Conservation (phyloP, 306 rosid genomes). For the Fragaria iinumae region DNA sequence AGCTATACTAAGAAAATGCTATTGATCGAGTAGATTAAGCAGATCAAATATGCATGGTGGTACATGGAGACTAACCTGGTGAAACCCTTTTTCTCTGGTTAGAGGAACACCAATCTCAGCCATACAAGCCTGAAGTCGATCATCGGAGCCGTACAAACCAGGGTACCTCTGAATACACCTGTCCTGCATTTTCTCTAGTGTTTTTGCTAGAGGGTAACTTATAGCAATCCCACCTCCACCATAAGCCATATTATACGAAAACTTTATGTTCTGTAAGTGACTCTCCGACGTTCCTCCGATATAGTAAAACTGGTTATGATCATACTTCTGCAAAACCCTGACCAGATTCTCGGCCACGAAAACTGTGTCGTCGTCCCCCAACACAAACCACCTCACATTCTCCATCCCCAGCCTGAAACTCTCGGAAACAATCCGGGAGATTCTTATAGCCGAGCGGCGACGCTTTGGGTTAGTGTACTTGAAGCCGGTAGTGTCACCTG, state of each 20-base stretch:
- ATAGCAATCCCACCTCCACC: slow-evolving; percentile 82
- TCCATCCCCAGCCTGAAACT: slow-evolving; percentile 43
- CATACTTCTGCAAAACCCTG: slow-evolving; percentile 55
- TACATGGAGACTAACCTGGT: slow-evolving; percentile 46
- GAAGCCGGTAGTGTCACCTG: slow-evolving; percentile 48
- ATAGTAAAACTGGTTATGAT: slow-evolving; percentile 59
- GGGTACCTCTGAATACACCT: slow-evolving; percentile 61
- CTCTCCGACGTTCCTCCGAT: slow-evolving; percentile 70
- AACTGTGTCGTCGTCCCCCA: slow-evolving; percentile 78
- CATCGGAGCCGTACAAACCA: slow-evolving; percentile 65
- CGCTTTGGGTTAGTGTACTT: slow-evolving; percentile 49
- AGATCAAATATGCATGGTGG: background rate
- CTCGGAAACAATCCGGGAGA: slow-evolving; percentile 67
- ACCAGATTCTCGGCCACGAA: slow-evolving; percentile 61
- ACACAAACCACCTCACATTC: slow-evolving; percentile 68
- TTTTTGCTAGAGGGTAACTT: slow-evolving; percentile 56
- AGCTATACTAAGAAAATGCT: background rate
- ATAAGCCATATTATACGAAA: slow-evolving; percentile 68
- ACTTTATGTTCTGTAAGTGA: slow-evolving; percentile 66
- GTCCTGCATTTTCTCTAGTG: slow-evolving; percentile 66
- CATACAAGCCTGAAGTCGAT: slow-evolving; percentile 78
- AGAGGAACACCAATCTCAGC: slow-evolving; percentile 81
- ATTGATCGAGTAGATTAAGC: background rate
- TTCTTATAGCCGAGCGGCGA: slow-evolving; percentile 56
- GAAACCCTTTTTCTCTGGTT: slow-evolving; percentile 69